Evolutionary conservation across 2,329 filamentous ascomycete genomes (phyloP).

Genomic region (Fusarium sp.): DNA sequence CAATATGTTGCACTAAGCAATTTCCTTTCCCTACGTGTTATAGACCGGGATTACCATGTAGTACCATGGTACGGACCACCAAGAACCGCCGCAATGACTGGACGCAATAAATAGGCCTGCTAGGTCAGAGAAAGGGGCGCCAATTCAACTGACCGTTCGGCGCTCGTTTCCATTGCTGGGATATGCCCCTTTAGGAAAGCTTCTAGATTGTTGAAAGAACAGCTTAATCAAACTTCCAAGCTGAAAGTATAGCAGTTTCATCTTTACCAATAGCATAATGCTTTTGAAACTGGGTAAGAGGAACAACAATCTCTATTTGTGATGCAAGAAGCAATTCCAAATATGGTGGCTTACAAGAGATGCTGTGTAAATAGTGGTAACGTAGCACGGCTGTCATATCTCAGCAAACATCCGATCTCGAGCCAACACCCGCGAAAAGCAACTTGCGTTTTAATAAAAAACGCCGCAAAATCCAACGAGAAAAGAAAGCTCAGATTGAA

Average conservation of each 20-base stretch:
- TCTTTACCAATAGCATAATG: neutral
- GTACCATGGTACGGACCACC: slow-evolving; percentile 16
- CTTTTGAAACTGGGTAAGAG: neutral
- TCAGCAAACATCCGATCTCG: slow-evolving; percentile 2
- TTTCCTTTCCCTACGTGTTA: slow-evolving; percentile 36
- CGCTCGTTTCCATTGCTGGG: slow-evolving; percentile 4
- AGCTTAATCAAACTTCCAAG: slow-evolving; percentile 20
- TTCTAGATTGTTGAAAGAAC: slow-evolving; percentile 11
- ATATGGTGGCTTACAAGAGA: neutral
- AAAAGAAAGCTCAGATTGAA: neutral
- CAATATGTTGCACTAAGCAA: slow-evolving; percentile 44
- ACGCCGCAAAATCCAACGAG: neutral
- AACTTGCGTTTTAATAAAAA: neutral
- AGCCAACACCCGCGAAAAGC: neutral
- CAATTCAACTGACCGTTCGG: slow-evolving; percentile 26
- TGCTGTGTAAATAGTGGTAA: neutral
- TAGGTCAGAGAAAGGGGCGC: slow-evolving; percentile 37
- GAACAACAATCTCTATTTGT: neutral
- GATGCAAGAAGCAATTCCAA: neutral
- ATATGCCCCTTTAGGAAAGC: slow-evolving; percentile 15
- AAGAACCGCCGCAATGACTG: slow-evolving; percentile 20
- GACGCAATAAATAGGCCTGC: neutral
- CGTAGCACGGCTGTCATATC: slow-evolving; percentile 1
- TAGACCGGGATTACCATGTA: slow-evolving; percentile 34
- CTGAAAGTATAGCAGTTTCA: slow-evolving; percentile 7